Base-by-base conservation (phyloP, 2,329 filamentous ascomycete genomes). In the Raffaelea deltoideospora region DNA sequence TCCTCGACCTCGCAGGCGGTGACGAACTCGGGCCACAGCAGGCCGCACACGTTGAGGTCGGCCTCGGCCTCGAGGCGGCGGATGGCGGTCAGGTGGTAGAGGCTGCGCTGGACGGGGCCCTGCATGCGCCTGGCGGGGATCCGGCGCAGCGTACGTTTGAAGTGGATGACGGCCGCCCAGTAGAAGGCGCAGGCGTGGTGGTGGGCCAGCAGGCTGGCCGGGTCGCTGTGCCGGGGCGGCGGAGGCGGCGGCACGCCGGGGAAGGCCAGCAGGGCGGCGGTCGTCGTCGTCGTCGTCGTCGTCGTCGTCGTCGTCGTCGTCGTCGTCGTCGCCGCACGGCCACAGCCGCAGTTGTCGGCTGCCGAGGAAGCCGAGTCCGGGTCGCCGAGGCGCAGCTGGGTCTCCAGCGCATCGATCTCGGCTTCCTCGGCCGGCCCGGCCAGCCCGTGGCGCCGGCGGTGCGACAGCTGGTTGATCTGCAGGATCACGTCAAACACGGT, bases 161-260 rank as follows among this genome's bases (percentile, higher is more conserved):
- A 38, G 27, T 38, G 37, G 27, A 38, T 38, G 37, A 31, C 31
- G n/a, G 31, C 34, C 4, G 37, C 37, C 22, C 26, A 38, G 26
- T 38, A 38, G 27, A 30, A 38, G 21, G 34, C 26, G 22, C 35
- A 38, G 11, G 37, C 37, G 18, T 38, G 37, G 28, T 38, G 37
- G 15, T 15, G 27, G 9, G 35, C n/a, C n/a, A 35, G 22, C 5
- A 17, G 32, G 6, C 33, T 32, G 22, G 8, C 23, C 23, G 23
- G 8, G 23, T 8, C 23, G 23, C 23, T 13, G 8, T 8, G 8
- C 23, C 8, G 23, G 8, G 23, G 8, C 8, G 13, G 23, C 23
- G 23, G 13, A 26, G 23, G 8, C 23, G 23, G 13, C 23, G 8
- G 23, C 23, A 26, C 8, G 8, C 8, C 23, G 23, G 8, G 23